Percentiles rank a stretch among this genome's conserved stretches.
phyloP scores from a whole-genome alignment of 306 rosid genomes.

The Luffa aegyptiaca region DNA sequence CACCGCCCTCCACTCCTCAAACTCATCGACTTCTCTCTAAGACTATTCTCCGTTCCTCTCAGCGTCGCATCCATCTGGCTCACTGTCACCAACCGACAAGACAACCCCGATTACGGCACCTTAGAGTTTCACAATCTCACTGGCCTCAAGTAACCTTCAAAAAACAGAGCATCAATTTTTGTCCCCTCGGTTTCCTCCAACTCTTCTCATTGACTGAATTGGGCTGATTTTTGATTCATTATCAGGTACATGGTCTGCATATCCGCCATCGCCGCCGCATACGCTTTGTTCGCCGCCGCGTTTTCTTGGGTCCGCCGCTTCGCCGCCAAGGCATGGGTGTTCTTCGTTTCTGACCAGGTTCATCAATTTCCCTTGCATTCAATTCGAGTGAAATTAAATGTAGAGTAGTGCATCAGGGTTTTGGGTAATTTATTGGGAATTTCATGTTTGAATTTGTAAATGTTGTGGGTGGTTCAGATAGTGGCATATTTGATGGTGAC shows the following conservation, averaged over 20 bases:
- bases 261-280: constrained; percentile 47
- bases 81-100: constrained; percentile 57
- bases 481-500: constrained; percentile 59
- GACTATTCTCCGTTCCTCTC: constrained; percentile 53
- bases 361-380: neutral
- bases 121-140: constrained; percentile 39
- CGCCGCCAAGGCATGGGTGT: constrained; percentile 60
- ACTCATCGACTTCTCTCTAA: constrained; percentile 43
- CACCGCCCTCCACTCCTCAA: constrained; percentile 28
- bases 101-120: constrained; percentile 47
- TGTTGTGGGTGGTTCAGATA: constrained; percentile 26
- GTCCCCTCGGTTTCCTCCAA: no score
- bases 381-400: neutral
- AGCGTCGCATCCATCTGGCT: constrained; percentile 60
- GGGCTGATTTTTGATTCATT: neutral
- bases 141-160: constrained; percentile 57
- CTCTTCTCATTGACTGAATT: neutral
- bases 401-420: no score
- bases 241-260: constrained; percentile 70
- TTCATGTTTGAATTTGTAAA: no score
- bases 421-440: no score
- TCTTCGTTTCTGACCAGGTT: constrained; percentile 89
- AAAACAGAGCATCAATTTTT: no score
- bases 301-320: constrained; percentile 42
- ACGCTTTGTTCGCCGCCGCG: constrained; percentile 47